These are phyloP conservation scores for Fusarium nanum DNA, from an alignment of 2,329 filamentous ascomycete species.

Conservation along the genomic window DNA sequence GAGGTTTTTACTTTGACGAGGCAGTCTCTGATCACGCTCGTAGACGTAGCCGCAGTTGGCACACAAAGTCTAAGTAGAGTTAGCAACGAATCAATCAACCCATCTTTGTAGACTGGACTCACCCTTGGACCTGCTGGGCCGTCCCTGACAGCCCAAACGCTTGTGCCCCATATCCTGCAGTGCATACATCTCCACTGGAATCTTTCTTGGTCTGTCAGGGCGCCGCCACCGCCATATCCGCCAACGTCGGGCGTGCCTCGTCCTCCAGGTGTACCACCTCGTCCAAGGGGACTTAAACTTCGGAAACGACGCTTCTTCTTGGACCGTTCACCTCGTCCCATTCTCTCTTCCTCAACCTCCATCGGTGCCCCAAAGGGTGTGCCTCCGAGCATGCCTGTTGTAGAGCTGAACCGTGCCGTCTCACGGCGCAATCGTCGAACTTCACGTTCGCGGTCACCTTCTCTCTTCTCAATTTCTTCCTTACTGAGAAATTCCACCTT, in stretches of 20 bases:
- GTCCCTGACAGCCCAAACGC: conserved; percentile 95
- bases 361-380: conserved; percentile 70
- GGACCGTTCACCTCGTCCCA: conserved; percentile 90
- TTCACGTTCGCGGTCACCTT: conserved; percentile 92
- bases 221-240: conserved; percentile 76
- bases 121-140: conserved; percentile 87
- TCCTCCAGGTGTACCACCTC: conserved; percentile 70
- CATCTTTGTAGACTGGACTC: conserved; percentile 53
- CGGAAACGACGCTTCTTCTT: conserved; percentile 96
- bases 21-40: conserved; percentile 86
- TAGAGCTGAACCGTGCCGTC: conserved; percentile 91
- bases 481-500: conserved; percentile 86
- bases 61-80: conserved; percentile 76
- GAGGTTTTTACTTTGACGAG: conserved; percentile 61
- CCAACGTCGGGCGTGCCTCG: conserved; percentile 85
- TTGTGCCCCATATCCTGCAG: conserved; percentile 87
- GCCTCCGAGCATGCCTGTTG: conserved; percentile 82
- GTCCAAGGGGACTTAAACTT: conserved; percentile 83
- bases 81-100: conserved; percentile 11
- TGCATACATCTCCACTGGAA: conserved; percentile 88
- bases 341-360: conserved; percentile 77
- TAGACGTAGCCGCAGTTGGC: conserved; percentile 92
- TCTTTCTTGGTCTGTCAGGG: conserved; percentile 81
- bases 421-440: conserved; percentile 87
- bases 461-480: conserved; percentile 97